These are phyloP conservation scores for Saturnispora ahearnii DNA, from an alignment of 805 yeast species.

Conservation along the genomic window DNA sequence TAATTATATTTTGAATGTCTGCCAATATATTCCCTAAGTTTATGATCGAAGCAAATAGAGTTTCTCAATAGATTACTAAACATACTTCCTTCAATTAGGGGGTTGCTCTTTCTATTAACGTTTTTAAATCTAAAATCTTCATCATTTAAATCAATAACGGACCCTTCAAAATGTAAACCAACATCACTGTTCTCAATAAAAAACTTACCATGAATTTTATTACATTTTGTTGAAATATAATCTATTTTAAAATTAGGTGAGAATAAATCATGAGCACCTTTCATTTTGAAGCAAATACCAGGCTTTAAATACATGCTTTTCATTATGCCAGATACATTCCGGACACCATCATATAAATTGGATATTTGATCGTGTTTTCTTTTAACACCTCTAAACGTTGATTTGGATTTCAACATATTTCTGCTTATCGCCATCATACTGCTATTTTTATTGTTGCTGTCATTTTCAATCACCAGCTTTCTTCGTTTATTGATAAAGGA, in stretches of 20 bases:
- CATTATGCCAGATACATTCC: background rate
- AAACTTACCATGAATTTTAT: background rate
- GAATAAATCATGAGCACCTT: slow-evolving; percentile 1
- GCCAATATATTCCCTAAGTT: slow-evolving; percentile 21
- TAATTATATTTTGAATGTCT: slow-evolving; percentile 13
- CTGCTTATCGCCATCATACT: background rate
- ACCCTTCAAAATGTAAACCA: slow-evolving; percentile 14
- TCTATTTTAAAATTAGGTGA: slow-evolving; percentile 5
- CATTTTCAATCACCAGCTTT: background rate
- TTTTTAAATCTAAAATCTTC: slow-evolving; percentile 23
- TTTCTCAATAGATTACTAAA: slow-evolving; percentile 25
- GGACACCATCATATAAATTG: background rate
- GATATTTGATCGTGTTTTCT: background rate
- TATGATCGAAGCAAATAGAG: slow-evolving; percentile 20
- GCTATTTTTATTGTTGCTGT: background rate
- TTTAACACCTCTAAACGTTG: slow-evolving; percentile 1
- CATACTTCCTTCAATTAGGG: slow-evolving; percentile 25
- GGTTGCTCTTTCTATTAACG: slow-evolving; percentile 11
- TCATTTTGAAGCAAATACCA: slow-evolving; percentile 2
- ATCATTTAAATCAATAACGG: slow-evolving; percentile 23
- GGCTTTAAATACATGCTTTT: slow-evolving; percentile 4
- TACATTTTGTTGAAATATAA: background rate
- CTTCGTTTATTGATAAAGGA: background rate
- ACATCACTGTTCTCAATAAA: background rate
- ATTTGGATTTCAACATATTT: background rate